A percentile compares a stretch with the other conserved stretches of the same genome.
These are phyloP conservation scores for Candida xiaguanensis DNA, from an alignment of 805 yeast species.

Conservation along the genomic window DNA sequence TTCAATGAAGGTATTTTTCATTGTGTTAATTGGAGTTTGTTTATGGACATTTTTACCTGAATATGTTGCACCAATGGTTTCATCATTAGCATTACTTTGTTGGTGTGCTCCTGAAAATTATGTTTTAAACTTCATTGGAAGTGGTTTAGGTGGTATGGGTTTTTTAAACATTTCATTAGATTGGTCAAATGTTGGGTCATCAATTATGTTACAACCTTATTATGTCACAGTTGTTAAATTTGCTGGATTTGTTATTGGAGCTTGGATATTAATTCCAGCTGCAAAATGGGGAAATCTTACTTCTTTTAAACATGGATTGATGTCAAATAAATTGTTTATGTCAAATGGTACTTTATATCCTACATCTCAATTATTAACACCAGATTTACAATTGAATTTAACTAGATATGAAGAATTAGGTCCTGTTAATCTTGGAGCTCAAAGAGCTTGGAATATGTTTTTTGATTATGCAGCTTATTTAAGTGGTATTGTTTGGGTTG, in stretches of 20 bases:
- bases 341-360: conserved; percentile 38
- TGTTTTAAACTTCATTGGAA: conserved; percentile 38
- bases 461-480: conserved; percentile 47
- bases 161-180: conserved; percentile 42
- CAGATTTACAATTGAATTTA: conserved; percentile 33
- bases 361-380: conserved; percentile 31
- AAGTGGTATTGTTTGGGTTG: conserved; percentile 42
- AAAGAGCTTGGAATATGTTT: conserved; percentile 44
- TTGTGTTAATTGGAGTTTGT: conserved; percentile 27
- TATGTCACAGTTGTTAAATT: conserved; percentile 46
- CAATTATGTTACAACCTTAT: conserved; percentile 45
- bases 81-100: conserved; percentile 44
- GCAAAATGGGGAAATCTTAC: conserved; percentile 39
- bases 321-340: conserved; percentile 40
- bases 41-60: conserved; percentile 47
- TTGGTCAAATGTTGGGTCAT: conserved; percentile 48
- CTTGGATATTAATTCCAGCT: conserved; percentile 43
- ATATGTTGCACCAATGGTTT: conserved; percentile 41
- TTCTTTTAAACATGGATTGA: conserved; percentile 31
- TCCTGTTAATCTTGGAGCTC: conserved; percentile 43
- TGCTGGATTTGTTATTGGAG: conserved; percentile 38
- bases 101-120: conserved; percentile 41
- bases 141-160: conserved; percentile 48
- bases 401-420: conserved; percentile 41
- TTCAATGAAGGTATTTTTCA: conserved; percentile 34